These are phyloP conservation scores for Penstemon eatonii DNA, from an alignment of 257 asterid species.

Conservation along the genomic window DNA sequence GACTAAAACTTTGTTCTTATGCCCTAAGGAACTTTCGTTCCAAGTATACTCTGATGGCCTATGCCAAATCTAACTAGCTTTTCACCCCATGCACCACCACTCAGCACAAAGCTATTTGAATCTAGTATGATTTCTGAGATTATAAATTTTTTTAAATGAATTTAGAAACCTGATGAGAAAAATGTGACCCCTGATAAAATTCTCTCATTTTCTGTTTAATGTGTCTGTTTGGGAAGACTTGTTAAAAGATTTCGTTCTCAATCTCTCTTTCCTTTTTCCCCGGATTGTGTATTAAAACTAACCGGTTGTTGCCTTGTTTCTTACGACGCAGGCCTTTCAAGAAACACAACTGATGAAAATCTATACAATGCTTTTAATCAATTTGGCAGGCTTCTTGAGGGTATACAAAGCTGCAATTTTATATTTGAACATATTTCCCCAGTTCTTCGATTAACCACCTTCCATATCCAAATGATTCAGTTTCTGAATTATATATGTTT, in stretches of 20 bases:
- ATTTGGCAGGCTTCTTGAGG: slow-evolving; percentile 75
- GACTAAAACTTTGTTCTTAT: too few relatives aligned
- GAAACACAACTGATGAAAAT: slow-evolving; percentile 71
- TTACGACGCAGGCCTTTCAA: slow-evolving; percentile 68
- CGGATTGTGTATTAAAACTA: slow-evolving; percentile 12
- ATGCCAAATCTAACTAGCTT: not conserved
- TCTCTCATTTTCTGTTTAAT: not conserved
- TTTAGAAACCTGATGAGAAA: slow-evolving; percentile 1
- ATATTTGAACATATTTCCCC: not conserved
- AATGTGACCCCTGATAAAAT: not conserved
- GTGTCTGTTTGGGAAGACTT: not conserved
- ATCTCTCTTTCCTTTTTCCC: not conserved
- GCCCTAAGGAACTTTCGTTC: not conserved
- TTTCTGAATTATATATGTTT: too few relatives aligned
- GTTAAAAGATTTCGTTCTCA: not conserved
- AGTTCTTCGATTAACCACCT: not conserved
- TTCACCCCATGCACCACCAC: not conserved
- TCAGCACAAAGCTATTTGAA: not conserved
- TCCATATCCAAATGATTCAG: not conserved
- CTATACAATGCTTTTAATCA: slow-evolving; percentile 70
- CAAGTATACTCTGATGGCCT: not conserved
- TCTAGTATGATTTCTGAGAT: not conserved
- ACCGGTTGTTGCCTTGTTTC: slow-evolving; percentile 6
- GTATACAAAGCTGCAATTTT: slow-evolving; percentile 33
- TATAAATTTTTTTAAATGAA: not conserved